phyloP scores from a whole-genome alignment of 129 eudicot genomes.

The Daucus carota region DNA sequence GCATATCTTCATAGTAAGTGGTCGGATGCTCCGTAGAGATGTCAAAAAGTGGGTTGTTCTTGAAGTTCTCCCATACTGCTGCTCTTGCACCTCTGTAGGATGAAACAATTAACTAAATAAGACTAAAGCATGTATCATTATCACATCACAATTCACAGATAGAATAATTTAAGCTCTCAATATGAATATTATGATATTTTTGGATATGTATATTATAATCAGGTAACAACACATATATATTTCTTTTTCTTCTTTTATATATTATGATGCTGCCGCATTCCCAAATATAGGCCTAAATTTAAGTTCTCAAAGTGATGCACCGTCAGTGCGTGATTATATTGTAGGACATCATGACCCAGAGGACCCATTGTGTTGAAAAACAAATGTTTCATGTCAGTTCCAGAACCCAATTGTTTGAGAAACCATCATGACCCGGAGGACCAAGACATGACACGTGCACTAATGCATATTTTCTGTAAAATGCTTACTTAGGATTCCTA shows the following conservation, averaged over 20 bases:
- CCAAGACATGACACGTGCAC: neutral
- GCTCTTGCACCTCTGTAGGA: constrained; percentile 89
- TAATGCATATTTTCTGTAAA: neutral
- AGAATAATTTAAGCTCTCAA: neutral
- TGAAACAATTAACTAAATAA: neutral
- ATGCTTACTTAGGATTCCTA: too few species aligned
- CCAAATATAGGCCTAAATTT: neutral
- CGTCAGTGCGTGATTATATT: neutral
- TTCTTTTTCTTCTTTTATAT: neutral
- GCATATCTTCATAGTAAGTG: constrained; percentile 98
- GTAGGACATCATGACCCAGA: neutral
- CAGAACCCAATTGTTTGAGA: neutral
- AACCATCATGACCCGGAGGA: neutral
- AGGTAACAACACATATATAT: neutral
- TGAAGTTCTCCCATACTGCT: constrained; percentile 97
- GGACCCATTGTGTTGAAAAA: too few species aligned
- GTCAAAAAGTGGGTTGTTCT: constrained; percentile 93
- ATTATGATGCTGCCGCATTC: neutral
- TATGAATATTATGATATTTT: neutral
- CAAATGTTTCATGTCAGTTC: neutral
- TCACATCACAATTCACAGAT: neutral
- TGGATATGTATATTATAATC: neutral
- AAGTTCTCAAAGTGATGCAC: neutral
- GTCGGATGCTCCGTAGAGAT: constrained; percentile 95
- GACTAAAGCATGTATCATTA: neutral